Conservation (phyloP, 1,284 basidiomycete species). For the Retiboletus fuscus region DNA sequence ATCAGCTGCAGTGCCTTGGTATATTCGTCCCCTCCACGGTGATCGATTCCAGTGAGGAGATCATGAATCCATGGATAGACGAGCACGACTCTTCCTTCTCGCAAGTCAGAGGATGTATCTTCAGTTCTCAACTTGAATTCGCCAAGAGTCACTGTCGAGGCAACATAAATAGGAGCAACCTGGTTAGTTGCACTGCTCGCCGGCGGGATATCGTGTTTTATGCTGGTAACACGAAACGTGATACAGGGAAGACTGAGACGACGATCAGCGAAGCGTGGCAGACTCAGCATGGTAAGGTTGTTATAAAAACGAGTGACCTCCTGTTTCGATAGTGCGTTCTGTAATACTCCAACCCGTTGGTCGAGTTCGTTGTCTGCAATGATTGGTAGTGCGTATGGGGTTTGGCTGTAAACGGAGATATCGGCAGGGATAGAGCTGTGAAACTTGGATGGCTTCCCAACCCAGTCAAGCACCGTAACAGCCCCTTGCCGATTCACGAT, state of each 20-base stretch:
- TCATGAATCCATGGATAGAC: conserved; percentile 31
- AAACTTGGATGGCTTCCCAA: conserved; percentile 31
- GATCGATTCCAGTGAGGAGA: conserved; percentile 7
- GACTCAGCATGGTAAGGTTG: neutral
- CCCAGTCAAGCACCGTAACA: conserved; percentile 33
- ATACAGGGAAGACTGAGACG: conserved; percentile 30
- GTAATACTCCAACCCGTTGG: neutral
- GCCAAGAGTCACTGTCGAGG: conserved; percentile 16
- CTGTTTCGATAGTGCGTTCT: neutral
- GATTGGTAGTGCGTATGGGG: conserved; percentile 13
- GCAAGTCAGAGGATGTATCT: neutral
- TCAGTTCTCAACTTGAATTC: conserved; percentile 3
- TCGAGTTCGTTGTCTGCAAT: conserved; percentile 3
- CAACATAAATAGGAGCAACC: neutral
- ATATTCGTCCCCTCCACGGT: neutral
- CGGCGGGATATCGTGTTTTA: neutral
- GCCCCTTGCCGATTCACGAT: conserved; percentile 20
- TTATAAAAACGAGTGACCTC: conserved; percentile 1
- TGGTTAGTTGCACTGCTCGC: neutral
- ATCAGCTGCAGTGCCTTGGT: conserved; percentile 13
- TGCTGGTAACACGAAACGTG: conserved; percentile 17
- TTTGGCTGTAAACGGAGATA: conserved; percentile 25
- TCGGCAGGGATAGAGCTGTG: conserved; percentile 28
- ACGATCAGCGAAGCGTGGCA: conserved; percentile 13
- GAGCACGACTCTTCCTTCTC: conserved; percentile 2